Base-by-base conservation (phyloP, 495 filamentous ascomycete genomes). In the Daldinia concentrica region DNA sequence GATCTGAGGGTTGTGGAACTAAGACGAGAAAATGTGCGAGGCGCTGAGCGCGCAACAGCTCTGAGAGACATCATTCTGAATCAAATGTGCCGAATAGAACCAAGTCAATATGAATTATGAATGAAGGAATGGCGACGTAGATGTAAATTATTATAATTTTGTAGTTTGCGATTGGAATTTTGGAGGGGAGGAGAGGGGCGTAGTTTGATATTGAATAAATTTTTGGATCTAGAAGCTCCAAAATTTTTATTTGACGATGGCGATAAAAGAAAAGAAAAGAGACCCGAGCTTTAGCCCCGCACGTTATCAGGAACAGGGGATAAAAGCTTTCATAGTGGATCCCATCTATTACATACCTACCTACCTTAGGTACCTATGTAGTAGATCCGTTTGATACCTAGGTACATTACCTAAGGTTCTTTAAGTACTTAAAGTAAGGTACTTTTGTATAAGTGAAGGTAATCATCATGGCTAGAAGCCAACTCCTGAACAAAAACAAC, bases 31-130 rank as follows among this genome's bases (percentile, higher is more conserved):
- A 91, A 71, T 43, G 87, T 83, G 72, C 92, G 88, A 71, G 92
- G 92, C 73, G 90, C 86, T 19, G 91, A 87, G 76, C 92, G 91
- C 72, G 89, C 84, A 60, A 92, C 77, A 64, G 86, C 82, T 78
- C 92, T 89, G 51, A 95, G 82, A 58, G 92, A 93, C 78, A 93
- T 80, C 93, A 95, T 95, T 75, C 74, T 91, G 85, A 36, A 45
- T 37, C 15, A 22, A 51, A 32, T 69, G 43, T 48, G 43, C 4
- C 24, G 7, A 48, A 48, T 1, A 34, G 54, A 57, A 57, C 7
- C 1, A 57, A 36, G n/a, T 32, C 0, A 8, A 19, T 29, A 34
- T 22, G 29, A 15, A 12, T 32, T 29, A 34, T 22, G 29, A 15
- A 12, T 32, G 17, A 4, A 29, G 17, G 14, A 17, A 19, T 24